These are phyloP conservation scores for Ligustrum vulgare DNA, from an alignment of 257 asterid genomes.

Conservation along the genomic window DNA sequence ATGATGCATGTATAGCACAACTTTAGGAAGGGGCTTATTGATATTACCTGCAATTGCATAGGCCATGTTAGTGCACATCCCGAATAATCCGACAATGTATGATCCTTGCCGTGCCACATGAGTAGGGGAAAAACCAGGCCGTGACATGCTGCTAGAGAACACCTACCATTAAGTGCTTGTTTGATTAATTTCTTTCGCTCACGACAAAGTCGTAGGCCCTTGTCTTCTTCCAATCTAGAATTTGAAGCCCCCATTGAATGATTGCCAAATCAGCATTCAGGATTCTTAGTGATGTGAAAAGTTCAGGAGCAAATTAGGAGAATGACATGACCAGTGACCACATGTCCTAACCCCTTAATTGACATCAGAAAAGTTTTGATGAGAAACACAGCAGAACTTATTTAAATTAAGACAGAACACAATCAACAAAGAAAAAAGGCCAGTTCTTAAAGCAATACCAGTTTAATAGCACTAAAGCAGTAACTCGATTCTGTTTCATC, in stretches of 20 bases:
- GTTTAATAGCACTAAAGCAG: slow-evolving; percentile 6
- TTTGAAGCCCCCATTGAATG: slow-evolving; percentile 79
- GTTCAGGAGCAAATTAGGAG: slow-evolving; percentile 16
- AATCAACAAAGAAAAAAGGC: slow-evolving; percentile 1
- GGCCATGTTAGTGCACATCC: too few species aligned
- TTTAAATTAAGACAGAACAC: not conserved
- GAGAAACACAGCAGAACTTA: not conserved
- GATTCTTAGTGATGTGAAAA: slow-evolving; percentile 18
- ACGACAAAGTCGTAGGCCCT: slow-evolving; percentile 86
- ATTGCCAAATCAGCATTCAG: slow-evolving; percentile 26
- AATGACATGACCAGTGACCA: not conserved
- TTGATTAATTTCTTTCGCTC: slow-evolving; percentile 87
- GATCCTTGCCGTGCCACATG: too few species aligned
- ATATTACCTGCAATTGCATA: too few species aligned
- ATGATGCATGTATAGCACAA: too few species aligned
- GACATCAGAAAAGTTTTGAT: not conserved
- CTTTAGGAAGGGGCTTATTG: too few species aligned
- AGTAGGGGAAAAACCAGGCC: too few species aligned
- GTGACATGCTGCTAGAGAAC: slow-evolving; percentile 86
- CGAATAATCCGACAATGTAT: too few species aligned
- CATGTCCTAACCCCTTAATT: not conserved
- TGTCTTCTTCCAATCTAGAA: slow-evolving; percentile 85
- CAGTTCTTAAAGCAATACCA: slow-evolving; percentile 6
- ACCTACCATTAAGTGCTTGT: slow-evolving; percentile 93
- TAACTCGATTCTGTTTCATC: slow-evolving; percentile 9